Base-by-base conservation (phyloP, 805 yeast genomes). In the Wickerhamomyces ciferrii region DNA sequence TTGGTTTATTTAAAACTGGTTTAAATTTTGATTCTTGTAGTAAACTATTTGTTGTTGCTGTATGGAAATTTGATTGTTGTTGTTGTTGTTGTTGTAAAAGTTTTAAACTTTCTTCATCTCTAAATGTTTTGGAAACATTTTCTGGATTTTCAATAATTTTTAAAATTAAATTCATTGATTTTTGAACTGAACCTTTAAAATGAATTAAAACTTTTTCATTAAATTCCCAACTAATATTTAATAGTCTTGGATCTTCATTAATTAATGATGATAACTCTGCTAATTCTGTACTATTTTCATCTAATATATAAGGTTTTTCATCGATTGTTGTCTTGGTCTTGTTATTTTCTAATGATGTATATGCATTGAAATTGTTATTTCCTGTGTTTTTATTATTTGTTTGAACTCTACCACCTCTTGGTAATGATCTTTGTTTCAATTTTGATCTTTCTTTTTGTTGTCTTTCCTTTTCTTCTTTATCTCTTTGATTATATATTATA, bases 121-220 rank as follows among this genome's bases (percentile, higher is more conserved):
- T 55, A 49, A 50, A 63, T 2, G 76, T 70, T 23, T 59, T 46
- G 11, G 46, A 44, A 1, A 55, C 56, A 13, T 62, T 63, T 27
- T 57, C 51, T 18, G 38, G 24, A 3, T 62, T 48, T 43, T 72
- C 72, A 19, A 65, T 48, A 8, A 69, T 53, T 19, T 63, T 48
- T 1, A 62, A 47, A 9, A 75, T 71, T 13, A 69, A 47, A 2
- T 60, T 53, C 9, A 75, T 45, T 0, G 75, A 75, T 42, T 60
- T 66, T 18, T 52, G 51, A 2, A 70, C 49, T 46, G 77, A 69
- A 3, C 81, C 81, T n/a, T 66, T 49, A 53, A 69, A 77, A 53
- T 72, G 75, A 15, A 48, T 58, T 5, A 79, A 42, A 13, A 72
- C 70, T 14, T 62, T 54, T 19, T 59, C 50, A 34, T 72, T 65